A percentile compares a stretch with the other conserved stretches of the same genome.
Evolutionary conservation across 1,139 yeast species (phyloP).

Genomic region (Wickerhamomyces sp.): DNA sequence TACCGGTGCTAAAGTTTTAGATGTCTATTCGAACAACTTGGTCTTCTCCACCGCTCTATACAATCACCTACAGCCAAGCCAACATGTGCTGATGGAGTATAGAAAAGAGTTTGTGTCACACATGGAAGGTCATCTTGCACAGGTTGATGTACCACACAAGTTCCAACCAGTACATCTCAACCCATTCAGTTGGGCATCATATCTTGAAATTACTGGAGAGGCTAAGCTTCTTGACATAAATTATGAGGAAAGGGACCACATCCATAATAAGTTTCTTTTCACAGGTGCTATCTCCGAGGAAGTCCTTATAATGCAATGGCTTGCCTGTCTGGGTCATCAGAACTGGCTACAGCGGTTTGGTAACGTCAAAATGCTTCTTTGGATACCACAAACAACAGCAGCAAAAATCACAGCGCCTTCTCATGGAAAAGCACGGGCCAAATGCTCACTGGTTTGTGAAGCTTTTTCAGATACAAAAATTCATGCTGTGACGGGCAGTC

Average conservation of each 20-base stretch:
- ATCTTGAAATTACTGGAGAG: slow-evolving; percentile 36
- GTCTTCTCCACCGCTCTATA: slow-evolving; percentile 14
- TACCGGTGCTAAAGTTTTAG: slow-evolving; percentile 7
- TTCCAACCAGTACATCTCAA: slow-evolving; percentile 26
- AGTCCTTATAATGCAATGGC: slow-evolving; percentile 70
- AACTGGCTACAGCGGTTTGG: slow-evolving; percentile 80
- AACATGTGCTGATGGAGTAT: slow-evolving; percentile 16
- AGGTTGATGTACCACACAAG: slow-evolving; percentile 24
- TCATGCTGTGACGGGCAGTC: slow-evolving; percentile 39
- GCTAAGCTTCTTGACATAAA: slow-evolving; percentile 39
- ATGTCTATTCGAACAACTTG: slow-evolving; percentile 18
- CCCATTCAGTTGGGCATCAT: slow-evolving; percentile 68
- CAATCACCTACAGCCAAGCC: slow-evolving; percentile 13
- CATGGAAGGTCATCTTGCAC: slow-evolving; percentile 17
- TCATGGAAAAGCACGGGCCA: slow-evolving; percentile 41
- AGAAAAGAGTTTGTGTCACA: slow-evolving; percentile 10
- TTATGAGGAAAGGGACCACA: slow-evolving; percentile 35
- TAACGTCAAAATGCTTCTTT: slow-evolving; percentile 61
- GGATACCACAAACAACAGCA: slow-evolving; percentile 58
- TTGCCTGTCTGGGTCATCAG: slow-evolving; percentile 59
- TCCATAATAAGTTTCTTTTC: slow-evolving; percentile 59
- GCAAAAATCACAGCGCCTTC: slow-evolving; percentile 52
- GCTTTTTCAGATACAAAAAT: slow-evolving; percentile 49
- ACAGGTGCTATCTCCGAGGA: slow-evolving; percentile 42
- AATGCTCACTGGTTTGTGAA: slow-evolving; percentile 58